A percentile compares a stretch with the other conserved stretches of the same genome.
These are phyloP conservation scores for Kwoniella heveanensis DNA, from an alignment of 768 basidiomycete genomes.

Conservation along the genomic window DNA sequence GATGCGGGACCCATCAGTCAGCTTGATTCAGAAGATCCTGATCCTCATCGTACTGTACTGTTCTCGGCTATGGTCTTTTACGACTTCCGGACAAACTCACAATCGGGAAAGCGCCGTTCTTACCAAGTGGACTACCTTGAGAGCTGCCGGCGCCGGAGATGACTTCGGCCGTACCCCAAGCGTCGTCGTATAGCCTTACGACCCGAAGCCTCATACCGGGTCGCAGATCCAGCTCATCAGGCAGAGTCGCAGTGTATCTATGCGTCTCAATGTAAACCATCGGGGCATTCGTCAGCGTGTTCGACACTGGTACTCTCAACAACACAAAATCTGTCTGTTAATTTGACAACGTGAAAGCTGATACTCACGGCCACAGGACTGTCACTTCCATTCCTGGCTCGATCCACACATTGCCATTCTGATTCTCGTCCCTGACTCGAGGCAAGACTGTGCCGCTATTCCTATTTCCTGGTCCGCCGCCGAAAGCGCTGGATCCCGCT, in stretches of 20 bases:
- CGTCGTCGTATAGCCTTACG: slow-evolving; percentile 54
- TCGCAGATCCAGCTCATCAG: slow-evolving; percentile 54
- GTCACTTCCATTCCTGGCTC: slow-evolving; percentile 49
- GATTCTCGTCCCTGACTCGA: slow-evolving; percentile 53
- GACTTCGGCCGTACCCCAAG: slow-evolving; percentile 54
- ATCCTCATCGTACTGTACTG: no score
- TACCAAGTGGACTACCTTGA: slow-evolving; percentile 31
- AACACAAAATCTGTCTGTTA: no score
- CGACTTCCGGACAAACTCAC: no score
- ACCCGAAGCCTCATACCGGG: slow-evolving; percentile 54
- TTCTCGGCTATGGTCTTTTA: no score
- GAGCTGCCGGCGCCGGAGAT: slow-evolving; percentile 7
- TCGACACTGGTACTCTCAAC: no score
- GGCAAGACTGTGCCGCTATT: slow-evolving; percentile 49
- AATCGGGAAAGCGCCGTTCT: slow-evolving; percentile 52
- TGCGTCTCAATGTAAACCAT: no score
- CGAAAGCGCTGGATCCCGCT: slow-evolving; percentile 14
- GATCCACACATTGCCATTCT: slow-evolving; percentile 48
- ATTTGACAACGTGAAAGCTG: no score
- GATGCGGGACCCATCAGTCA: neutral
- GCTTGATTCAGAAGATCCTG: no score
- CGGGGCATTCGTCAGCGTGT: no score
- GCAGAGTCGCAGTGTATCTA: slow-evolving; percentile 51
- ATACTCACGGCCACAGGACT: slow-evolving; percentile 55
- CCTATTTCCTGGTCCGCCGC: slow-evolving; percentile 26